Conservation (phyloP, 495 filamentous ascomycete species). For the Penicillium dipodomyicola region DNA sequence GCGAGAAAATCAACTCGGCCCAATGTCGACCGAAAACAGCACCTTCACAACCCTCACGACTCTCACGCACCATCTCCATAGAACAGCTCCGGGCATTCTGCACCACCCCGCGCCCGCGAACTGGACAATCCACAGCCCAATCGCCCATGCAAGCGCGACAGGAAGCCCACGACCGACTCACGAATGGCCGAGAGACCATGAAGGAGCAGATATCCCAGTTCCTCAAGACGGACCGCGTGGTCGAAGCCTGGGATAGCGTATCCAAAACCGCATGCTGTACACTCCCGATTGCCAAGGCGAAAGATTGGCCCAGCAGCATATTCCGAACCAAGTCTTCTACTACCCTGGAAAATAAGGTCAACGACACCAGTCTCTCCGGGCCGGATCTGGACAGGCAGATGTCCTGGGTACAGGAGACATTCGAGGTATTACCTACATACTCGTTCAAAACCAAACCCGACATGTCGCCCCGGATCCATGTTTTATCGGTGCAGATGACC, state of each 20-base stretch:
- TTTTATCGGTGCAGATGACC: constrained; percentile 32
- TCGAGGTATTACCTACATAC: constrained; percentile 36
- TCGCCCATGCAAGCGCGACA: constrained; percentile 11
- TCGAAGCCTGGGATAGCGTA: constrained; percentile 40
- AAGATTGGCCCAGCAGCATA: constrained; percentile 36
- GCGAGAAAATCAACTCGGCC: constrained; percentile 17
- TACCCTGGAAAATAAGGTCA: constrained; percentile 10
- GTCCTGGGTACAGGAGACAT: constrained; percentile 34
- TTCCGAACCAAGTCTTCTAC: constrained; percentile 34
- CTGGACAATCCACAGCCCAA: constrained; percentile 17
- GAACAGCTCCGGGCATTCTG: constrained; percentile 30
- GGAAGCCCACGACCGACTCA: constrained; percentile 15
- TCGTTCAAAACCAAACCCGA: constrained; percentile 34
- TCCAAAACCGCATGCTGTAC: constrained; percentile 21
- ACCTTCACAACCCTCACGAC: constrained; percentile 26
- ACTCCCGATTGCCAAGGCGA: constrained; percentile 17
- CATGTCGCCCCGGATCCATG: constrained; percentile 35
- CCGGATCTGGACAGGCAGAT: constrained; percentile 28
- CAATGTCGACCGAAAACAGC: constrained; percentile 30
- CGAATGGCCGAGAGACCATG: constrained; percentile 28
- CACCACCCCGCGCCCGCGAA: constrained; percentile 20
- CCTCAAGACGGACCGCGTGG: constrained; percentile 40
- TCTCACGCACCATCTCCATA: constrained; percentile 29
- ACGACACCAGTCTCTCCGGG: constrained; percentile 13
- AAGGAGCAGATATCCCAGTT: constrained; percentile 41